Evolutionary conservation across 305 asterid species (phyloP), one percentile per base, ranked within the genome.

Genomic region (Fraxinus sp.): DNA sequence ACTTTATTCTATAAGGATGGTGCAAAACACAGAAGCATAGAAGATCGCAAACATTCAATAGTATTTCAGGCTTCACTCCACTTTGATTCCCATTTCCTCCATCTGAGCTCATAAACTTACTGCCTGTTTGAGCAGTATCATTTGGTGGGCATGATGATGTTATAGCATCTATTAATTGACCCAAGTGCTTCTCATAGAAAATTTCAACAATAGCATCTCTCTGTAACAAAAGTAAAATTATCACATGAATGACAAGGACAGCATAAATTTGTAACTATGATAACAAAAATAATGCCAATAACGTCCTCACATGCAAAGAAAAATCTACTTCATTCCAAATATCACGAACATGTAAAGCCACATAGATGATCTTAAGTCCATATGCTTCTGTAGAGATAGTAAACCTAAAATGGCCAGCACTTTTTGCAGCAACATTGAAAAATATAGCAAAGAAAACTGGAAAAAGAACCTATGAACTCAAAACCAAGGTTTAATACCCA

Each of bases 1-100:
- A 96, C 99, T 97, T 95, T 88, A 97, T 97, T 89, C 96, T 92
- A 81, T 90, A 91, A 57, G 99, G 97, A 87, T 97, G 99, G 89
- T 97, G 98, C 92, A 93, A 82, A 75, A 95, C 94, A 77, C 98
- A 96, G 90, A 93, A 97, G 95, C 96, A 92, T 80, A 97, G 94
- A 86, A 97, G 93, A 85, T 97, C 99, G 84, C 98, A 95, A 78
- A 93, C 89, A 86, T 92, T 97, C 81, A 95, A 86, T 55, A 97
- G 88, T 82, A 95, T 97, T 84, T 97, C 99, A 81, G 99, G 97
- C 89, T 92, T 95, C 86, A 86, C 89, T 43, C 87, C 79, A 77
- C 87, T 89, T 81, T 84, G 95, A 81, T 80, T 86, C 88, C 84
- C 85, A 79, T 85, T 83, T 79, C 85, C 90, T 87, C 83, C 93